Base-by-base conservation (phyloP, 805 yeast species). In the Wickerhamia fluorescens region DNA sequence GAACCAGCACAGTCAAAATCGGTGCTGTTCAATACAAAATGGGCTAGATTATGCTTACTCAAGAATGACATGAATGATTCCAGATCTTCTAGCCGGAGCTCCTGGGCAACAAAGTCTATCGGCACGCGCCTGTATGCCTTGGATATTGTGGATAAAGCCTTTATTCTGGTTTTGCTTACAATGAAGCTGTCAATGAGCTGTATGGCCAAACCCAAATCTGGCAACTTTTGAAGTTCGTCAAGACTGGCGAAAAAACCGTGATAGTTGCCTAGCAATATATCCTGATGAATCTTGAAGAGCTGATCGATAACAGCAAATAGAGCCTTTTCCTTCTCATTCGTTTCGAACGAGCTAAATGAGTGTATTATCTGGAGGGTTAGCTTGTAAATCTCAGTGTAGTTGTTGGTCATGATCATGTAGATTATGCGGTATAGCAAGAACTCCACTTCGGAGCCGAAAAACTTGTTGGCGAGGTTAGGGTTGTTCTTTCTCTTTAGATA, bases 361-460 rank as follows among this genome's bases (percentile, higher is more conserved):
- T 24, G 27, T 13, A 31, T 16, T 5, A 36, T 27, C 10, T 14
- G 34, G 16, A 47, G 24, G 38, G 50, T 44, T 21, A 75, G 44
- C 27, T 66, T 68, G 42, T 63, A 63, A 22, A 76, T 61, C 35
- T 79, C 81, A 26, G 68, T 56, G 36, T 56, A 56, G 51, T 84
- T 84, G 27, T 71, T 74, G 7, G 94, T 87, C 41, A 86, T 68
- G 26, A 86, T 57, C 56, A 76, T 70, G 51, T 88, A 88, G 3
- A 87, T 61, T 8, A 86, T 65, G 31, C 86, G 64, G 53, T 84
- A 88, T 26, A 84, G 68, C 22, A 75, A 53, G 44, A 84, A 85
- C 47, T 88, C 96, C 26, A 66, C 58, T 40, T 65, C 62, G 6
- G 36, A 25, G 10, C 34, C 29, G 18, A 36, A 35, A 32, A 48